Evolutionary conservation across 495 filamentous ascomycete species (phyloP).

Genomic region (Xylaria palmicola): DNA sequence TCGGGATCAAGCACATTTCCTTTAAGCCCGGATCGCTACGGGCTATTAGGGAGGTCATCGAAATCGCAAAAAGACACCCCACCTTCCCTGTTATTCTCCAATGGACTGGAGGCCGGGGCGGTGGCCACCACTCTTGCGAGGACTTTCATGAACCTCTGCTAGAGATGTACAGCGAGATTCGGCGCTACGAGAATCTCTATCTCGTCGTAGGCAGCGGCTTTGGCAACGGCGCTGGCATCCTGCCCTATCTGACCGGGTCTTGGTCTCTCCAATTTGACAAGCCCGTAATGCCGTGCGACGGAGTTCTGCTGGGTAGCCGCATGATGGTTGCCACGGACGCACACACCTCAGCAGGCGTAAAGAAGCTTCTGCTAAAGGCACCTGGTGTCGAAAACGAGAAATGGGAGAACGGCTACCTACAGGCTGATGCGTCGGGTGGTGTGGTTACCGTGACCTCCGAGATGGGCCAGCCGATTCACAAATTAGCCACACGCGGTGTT

Average conservation of each 20-base stretch:
- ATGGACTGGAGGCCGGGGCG: conserved; percentile 78
- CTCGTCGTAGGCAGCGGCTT: conserved; percentile 76
- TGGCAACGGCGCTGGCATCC: conserved; percentile 71
- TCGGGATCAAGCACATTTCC: conserved; percentile 75
- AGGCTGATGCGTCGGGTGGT: conserved; percentile 69
- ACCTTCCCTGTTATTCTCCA: conserved; percentile 72
- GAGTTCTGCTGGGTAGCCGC: conserved; percentile 70
- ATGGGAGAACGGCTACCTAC: conserved; percentile 77
- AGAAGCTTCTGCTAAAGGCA: conserved; percentile 78
- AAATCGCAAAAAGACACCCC: conserved; percentile 73
- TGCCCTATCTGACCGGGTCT: conserved; percentile 70
- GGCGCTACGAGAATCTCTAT: conserved; percentile 66
- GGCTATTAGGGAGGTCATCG: conserved; percentile 70
- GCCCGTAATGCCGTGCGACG: conserved; percentile 77
- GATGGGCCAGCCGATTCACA: conserved; percentile 89
- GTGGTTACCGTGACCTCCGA: conserved; percentile 81
- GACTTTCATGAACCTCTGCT: conserved; percentile 79
- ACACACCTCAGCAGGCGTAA: conserved; percentile 74
- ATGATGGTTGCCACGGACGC: conserved; percentile 81
- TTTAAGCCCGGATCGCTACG: conserved; percentile 79
- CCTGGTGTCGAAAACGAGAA: conserved; percentile 71
- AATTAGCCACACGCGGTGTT: conserved; percentile 78
- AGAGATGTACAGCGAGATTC: conserved; percentile 69
- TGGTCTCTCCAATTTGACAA: conserved; percentile 70
- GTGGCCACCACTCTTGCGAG: conserved; percentile 78